Percentiles rank a stretch among this genome's conserved stretches.
Evolutionary conservation across 371 early-diverging fungal genomes (phyloP).

Genomic region (Sporodiniella umbellata): DNA sequence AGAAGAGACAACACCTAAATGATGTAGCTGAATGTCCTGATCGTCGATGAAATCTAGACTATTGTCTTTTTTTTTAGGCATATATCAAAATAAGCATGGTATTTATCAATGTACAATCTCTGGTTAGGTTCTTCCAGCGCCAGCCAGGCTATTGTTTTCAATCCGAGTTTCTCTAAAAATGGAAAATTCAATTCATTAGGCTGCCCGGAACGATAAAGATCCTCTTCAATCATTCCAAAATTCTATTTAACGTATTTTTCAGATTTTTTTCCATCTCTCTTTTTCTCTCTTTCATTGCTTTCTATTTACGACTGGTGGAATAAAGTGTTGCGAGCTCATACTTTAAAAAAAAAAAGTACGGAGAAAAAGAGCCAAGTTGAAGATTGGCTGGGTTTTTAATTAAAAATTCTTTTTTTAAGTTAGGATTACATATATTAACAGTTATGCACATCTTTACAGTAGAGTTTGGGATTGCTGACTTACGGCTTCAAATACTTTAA

Average conservation of each 20-base stretch:
- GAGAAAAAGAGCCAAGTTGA: not conserved
- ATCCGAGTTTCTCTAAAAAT: conserved; percentile 89
- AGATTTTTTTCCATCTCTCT: no score
- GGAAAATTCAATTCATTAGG: conserved; percentile 98
- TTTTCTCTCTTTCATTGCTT: no score
- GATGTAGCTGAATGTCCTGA: conserved; percentile 90
- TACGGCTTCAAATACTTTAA: no score
- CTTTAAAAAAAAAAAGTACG: not conserved
- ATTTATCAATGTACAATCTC: conserved; percentile 65
- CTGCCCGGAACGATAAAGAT: conserved; percentile 95
- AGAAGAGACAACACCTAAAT: conserved; percentile 73
- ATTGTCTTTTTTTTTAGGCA: not conserved
- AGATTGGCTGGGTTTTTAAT: no score
- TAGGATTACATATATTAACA: no score
- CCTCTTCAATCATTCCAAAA: conserved; percentile 95
- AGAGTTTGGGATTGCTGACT: no score
- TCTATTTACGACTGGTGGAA: conserved; percentile 64
- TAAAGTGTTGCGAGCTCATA: conserved; percentile 78
- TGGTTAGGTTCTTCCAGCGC: conserved; percentile 96
- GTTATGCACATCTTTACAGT: no score
- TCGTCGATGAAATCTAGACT: conserved; percentile 95
- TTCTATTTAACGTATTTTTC: conserved; percentile 61
- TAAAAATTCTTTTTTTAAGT: no score
- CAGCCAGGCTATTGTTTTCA: conserved; percentile 90
- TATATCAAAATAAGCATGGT: not conserved